A percentile compares a stretch with the other conserved stretches of the same genome.
These are phyloP conservation scores for Butyriboletus loyo DNA, from an alignment of 768 basidiomycete species.

Conservation along the genomic window DNA sequence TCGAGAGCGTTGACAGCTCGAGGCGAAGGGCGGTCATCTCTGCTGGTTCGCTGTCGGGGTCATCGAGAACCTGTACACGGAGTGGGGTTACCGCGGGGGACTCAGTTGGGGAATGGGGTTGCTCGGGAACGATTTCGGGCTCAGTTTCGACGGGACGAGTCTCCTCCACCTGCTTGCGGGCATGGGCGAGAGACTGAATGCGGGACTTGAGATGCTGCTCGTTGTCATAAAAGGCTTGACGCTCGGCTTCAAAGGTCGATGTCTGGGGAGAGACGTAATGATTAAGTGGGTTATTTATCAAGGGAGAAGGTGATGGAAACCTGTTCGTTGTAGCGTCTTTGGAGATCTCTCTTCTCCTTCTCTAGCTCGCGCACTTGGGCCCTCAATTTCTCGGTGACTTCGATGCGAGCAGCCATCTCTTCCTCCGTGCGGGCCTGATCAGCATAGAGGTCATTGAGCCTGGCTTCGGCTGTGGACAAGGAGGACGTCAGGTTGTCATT, in stretches of 20 bases:
- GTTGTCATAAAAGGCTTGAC: conserved; percentile 89
- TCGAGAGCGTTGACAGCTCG: conserved; percentile 83
- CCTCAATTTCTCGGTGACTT: conserved; percentile 79
- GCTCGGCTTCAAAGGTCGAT: conserved; percentile 87
- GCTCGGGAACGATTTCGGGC: conserved; percentile 40
- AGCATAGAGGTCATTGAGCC: conserved; percentile 73
- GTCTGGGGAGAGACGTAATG: conserved; percentile 45
- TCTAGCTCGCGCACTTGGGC: conserved; percentile 81
- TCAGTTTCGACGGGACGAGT: conserved; percentile 36
- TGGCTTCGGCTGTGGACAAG: conserved; percentile 64
- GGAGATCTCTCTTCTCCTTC: conserved; percentile 81
- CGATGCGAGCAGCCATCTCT: conserved; percentile 77
- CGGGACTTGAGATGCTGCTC: conserved; percentile 92
- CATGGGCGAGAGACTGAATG: conserved; percentile 74
- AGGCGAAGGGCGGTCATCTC: conserved; percentile 83
- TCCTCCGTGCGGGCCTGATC: conserved; percentile 81
- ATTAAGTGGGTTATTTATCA: conserved; percentile 13
- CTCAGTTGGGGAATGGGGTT: conserved; percentile 29
- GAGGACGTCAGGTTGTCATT: conserved; percentile 64
- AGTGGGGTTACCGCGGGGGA: conserved; percentile 19
- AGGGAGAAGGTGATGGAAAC: conserved; percentile 35
- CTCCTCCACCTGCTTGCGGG: conserved; percentile 52
- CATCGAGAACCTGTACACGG: conserved; percentile 49
- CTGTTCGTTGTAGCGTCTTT: conserved; percentile 87
- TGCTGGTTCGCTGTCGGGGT: conserved; percentile 73